Base-by-base conservation (phyloP, 371 early-diverging fungal genomes). In the Mucor lusitanicus region DNA sequence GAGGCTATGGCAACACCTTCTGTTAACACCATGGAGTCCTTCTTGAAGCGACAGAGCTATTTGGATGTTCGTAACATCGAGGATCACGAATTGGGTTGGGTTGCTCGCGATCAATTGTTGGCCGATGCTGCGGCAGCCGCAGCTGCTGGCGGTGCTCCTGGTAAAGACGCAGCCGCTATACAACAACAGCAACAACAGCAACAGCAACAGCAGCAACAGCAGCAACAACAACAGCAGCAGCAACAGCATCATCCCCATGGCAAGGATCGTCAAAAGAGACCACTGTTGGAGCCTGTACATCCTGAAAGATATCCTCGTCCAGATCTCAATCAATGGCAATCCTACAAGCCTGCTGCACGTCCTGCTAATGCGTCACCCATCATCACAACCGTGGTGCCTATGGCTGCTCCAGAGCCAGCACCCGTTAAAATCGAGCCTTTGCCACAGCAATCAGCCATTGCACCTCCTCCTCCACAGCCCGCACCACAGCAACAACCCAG, bases 231-330 rank as follows among this genome's bases (percentile, higher is more conserved):
- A 7, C 70, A 37, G 17, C 65, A 44, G 2, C 61, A 55, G 23
- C 67, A 48, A 25, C 62, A 60, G 12, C 53, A 56, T 46, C 57
- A 21, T 11, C 66, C 12, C 12, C 65, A 46, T 11, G 50, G 60
- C 63, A 70, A 68, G 67, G 82, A 73, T 40, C 70, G 72, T 64
- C 76, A 67, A 15, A 80, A 80, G 30, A 71, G 82, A 39, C 85
- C 85, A 1, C 75, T 88, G 55, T 74, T 91, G 67, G 89, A 91
- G 46, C 83, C 92, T n/a, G 87, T 91, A 7, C 82, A 91, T 73
- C 83, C 88, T 17, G 92, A 92, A 62, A 69, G 85, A 61, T 92
- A 88, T 75, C 89, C 92, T 35, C 84, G 92, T 17, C 95, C 95
- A 9, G 93, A 94, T 71, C 81, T 93, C 61, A 77, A 76, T n/a